Base-by-base conservation (phyloP, 805 yeast species). In the Vanderwaltozyma polyspora region DNA sequence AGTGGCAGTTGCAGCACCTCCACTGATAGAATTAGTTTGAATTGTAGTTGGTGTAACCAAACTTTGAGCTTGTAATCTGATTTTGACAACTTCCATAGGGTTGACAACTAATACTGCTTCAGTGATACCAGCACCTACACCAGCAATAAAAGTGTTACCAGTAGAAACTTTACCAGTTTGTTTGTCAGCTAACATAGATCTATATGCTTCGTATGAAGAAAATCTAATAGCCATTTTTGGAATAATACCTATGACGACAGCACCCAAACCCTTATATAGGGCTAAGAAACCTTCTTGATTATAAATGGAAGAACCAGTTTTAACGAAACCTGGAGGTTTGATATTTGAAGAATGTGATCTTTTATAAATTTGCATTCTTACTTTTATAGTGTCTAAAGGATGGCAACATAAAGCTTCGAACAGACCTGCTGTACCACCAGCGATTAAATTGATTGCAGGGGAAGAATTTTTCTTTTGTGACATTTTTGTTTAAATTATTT, bases 141-240 rank as follows among this genome's bases (percentile, higher is more conserved):
- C 98, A 29, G 96, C 87, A 33, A 82, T 45, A 55, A 89, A 89
- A 9, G 87, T 83, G 48, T 75, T 71, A 31, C 74, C 72, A 5
- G 95, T 81, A 28, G 81, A 56, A 36, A 85, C 76, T 10, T 66
- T 62, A 18, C 85, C 80, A 35, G 82, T 74, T 33, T 67, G 67
- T 32, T 60, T 57, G 39, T 75, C 72, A 25, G 73, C 71, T 43
- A 89, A 68, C 38, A 74, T 58, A 10, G 76, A 67, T 62, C 93
- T 78, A 67, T 80, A 84, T 52, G 76, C 79, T 63, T 89, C 97
- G 57, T 86, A 89, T 3, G 96, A 82, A 28, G 95, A 80, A 66
- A 89, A 89, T 55, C 98, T 72, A 45, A 89, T 83, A 24, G 95
- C 97, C 98, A 89, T 89, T 59, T 89, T 89, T 38, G 98, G 98